phyloP scores from a whole-genome alignment of 306 rosid genomes.

The Pueraria montana region DNA sequence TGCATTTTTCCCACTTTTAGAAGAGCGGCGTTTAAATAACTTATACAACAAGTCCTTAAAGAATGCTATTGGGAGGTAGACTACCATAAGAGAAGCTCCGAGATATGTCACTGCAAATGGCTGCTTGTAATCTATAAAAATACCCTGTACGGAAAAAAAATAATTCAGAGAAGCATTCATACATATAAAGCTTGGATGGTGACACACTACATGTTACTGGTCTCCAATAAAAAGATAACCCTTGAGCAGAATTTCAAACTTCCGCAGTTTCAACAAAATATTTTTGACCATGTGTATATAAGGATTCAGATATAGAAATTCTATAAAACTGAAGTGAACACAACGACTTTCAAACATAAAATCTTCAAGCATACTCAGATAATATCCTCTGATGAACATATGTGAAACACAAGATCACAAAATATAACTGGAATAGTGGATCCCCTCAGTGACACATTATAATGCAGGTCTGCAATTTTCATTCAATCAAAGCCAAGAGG shows the following conservation, averaged over 20 bases:
- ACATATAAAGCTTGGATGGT: constrained; percentile 17
- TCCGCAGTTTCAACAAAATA: constrained; percentile 17
- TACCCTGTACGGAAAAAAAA: constrained; percentile 64
- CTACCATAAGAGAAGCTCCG: constrained; percentile 99
- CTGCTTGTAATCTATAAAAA: constrained; percentile 86
- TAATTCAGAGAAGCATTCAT: constrained; percentile 47
- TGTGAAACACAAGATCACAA: constrained; percentile 7
- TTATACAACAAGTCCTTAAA: constrained; percentile 88
- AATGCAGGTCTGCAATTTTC: not conserved
- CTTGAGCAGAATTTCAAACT: constrained; percentile 18
- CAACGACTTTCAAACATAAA: constrained; percentile 12
- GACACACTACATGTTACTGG: constrained; percentile 32
- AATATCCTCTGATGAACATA: not conserved
- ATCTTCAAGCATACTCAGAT: constrained; percentile 25
- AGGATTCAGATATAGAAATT: constrained; percentile 25
- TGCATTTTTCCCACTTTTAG: constrained; percentile 70
- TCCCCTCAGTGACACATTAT: constrained; percentile 12
- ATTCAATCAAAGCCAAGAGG: not conserved
- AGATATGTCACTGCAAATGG: constrained; percentile 98
- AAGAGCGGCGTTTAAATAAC: constrained; percentile 66
- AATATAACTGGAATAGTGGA: constrained; percentile 13
- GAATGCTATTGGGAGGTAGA: constrained; percentile 94
- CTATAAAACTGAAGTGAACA: constrained; percentile 4
- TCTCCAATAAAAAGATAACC: constrained; percentile 22
- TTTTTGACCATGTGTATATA: not conserved